These are phyloP conservation scores for Pycnococcus provasolii DNA, from an alignment of 139 green algal genomes.

Conservation along the genomic window DNA sequence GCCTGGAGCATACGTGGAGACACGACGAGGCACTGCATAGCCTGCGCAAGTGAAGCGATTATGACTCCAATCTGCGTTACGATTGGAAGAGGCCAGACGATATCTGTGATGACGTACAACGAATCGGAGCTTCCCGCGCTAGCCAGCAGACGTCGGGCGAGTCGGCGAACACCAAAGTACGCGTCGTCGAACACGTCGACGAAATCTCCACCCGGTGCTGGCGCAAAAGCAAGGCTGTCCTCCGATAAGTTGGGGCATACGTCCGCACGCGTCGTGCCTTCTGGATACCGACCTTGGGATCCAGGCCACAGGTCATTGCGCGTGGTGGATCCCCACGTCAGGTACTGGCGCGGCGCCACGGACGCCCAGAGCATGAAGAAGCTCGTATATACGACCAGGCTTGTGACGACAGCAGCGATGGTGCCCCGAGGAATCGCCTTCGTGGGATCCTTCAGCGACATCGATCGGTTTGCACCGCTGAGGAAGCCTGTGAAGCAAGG, in stretches of 20 bases:
- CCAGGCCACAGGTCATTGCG: no score
- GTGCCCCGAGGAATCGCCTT: slow-evolving; percentile 21
- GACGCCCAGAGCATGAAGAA: slow-evolving; percentile 21
- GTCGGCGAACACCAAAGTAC: no score
- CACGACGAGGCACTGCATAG: slow-evolving; percentile 23
- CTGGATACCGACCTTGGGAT: no score
- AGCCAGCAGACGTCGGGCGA: neutral
- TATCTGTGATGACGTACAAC: slow-evolving; percentile 15
- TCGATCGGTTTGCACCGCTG: slow-evolving; percentile 13
- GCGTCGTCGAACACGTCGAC: no score
- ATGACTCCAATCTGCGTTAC: slow-evolving; percentile 23
- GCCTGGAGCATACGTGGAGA: slow-evolving; percentile 15
- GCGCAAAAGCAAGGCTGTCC: no score
- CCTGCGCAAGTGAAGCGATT: slow-evolving; percentile 26
- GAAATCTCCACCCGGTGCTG: no score
- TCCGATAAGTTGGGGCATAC: no score
- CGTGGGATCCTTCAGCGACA: neutral
- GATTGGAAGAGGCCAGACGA: slow-evolving; percentile 14
- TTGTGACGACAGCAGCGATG: slow-evolving; percentile 12
- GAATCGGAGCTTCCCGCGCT: neutral
- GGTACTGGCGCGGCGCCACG: slow-evolving; percentile 18
- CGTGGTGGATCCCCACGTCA: slow-evolving; percentile 11
- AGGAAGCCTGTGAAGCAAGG: slow-evolving; percentile 29
- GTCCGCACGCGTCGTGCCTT: no score
- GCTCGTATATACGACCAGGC: slow-evolving; percentile 4